These are phyloP conservation scores for Funneliformis geosporum DNA, from an alignment of 192 early-diverging fungal species.

Conservation along the genomic window DNA sequence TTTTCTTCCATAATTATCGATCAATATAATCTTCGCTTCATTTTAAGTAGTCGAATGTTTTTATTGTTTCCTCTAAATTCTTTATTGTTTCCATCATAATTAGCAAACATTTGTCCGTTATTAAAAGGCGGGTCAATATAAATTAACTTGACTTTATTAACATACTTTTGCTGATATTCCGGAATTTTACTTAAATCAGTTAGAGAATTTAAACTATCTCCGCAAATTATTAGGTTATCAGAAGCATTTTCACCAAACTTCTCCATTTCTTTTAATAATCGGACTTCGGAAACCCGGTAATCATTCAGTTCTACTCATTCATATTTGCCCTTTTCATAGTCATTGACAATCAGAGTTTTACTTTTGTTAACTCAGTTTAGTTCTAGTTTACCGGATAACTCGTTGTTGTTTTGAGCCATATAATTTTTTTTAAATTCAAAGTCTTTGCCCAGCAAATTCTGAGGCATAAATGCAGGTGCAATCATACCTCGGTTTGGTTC, in stretches of 20 bases:
- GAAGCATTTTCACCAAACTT: too few relatives aligned
- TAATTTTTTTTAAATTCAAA: neutral
- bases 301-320: constrained; percentile 11
- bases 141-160: constrained; percentile 25
- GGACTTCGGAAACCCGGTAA: constrained; percentile 10
- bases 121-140: too few relatives aligned
- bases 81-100: too few relatives aligned
- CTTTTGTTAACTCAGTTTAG: constrained; percentile 21
- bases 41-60: too few relatives aligned
- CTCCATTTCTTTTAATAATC: constrained; percentile 13
- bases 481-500: too few relatives aligned
- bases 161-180: constrained; percentile 11
- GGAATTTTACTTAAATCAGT: constrained; percentile 5
- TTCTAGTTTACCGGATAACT: constrained; percentile 19
- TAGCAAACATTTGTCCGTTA: constrained; percentile 21
- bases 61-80: too few relatives aligned
- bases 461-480: too few relatives aligned
- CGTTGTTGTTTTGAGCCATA: neutral
- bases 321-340: constrained; percentile 3
- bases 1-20: too few relatives aligned
- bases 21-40: too few relatives aligned
- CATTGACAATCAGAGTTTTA: constrained; percentile 11
- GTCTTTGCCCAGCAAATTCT: too few relatives aligned
- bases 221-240: constrained; percentile 12
- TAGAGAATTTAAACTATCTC: constrained; percentile 16